Evolutionary conservation across 2,329 filamentous ascomycete species (phyloP), one percentile per base, ranked within the genome.

Genomic region (Nothopassalora personata): DNA sequence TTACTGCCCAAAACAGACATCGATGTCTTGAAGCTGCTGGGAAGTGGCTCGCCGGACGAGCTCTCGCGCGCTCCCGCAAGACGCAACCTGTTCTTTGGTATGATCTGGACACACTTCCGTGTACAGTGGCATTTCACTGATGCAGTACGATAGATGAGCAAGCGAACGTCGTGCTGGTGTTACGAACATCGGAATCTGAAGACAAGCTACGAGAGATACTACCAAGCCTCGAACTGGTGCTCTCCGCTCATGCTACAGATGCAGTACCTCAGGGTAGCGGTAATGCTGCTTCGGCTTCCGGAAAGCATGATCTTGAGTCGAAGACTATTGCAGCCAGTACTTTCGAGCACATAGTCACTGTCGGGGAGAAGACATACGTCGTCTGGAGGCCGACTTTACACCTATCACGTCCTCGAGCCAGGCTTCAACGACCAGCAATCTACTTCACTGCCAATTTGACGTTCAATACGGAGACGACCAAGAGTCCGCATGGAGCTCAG

Each of bases 341-440:
- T 11, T 58, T 60, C 43, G 56, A 59, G 18, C 60, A 68, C 15
- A 19, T 70, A n/a, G 50, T 68, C 8, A 19, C 63, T 5, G 27
- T 59, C 36, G 64, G 58, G 4, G 64, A 64, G 23, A 51, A 65
- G 46, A 67, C 67, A 5, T 71, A 65, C 48, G 59, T 68, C 31
- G 57, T 71, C 39, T 72, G 70, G 70, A 66, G 66, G 50, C 63
- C 55, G 23, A 53, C 33, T 8, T 51, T 72, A n/a, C 68, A 68
- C 51, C 64, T 72, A 1, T 55, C 63, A 45, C 62, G 69, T 18
- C 78, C 78, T 33, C 72, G 87, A 59, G 82, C 86, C 52, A 82
- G 88, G 59, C 79, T 90, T 4, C 85, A 88, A 56, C 80, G 81
- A 51, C 87, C 88, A 1, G 83, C 83, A 0, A 78, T 88, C 31